phyloP scores from a whole-genome alignment of 352 stramenopile genomes.

The Pythium dissimile region DNA sequence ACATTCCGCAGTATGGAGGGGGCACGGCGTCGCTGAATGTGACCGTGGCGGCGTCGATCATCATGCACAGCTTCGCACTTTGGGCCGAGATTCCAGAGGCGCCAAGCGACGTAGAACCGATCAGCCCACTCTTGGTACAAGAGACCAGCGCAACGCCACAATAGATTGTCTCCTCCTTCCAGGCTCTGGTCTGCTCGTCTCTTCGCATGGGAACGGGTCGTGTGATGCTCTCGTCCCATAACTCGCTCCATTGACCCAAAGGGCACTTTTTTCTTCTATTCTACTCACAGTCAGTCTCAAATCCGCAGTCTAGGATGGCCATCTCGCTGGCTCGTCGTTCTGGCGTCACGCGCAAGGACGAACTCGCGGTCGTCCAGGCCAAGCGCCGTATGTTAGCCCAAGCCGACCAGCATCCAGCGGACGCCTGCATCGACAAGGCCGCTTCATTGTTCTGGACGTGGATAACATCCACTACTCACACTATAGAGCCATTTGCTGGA shows the following conservation, averaged over 20 bases:
- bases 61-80: constrained; percentile 90
- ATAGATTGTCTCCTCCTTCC: too few species aligned
- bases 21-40: constrained; percentile 96
- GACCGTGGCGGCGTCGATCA: constrained; percentile 91
- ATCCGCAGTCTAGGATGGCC: too few species aligned
- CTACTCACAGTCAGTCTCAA: too few species aligned
- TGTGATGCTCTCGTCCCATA: background rate
- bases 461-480: constrained; percentile 2
- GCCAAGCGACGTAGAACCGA: background rate
- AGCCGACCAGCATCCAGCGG: background rate
- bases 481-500: background rate
- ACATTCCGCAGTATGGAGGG: constrained; percentile 93
- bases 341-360: background rate
- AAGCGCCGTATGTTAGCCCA: background rate
- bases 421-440: background rate
- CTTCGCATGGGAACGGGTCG: background rate
- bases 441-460: constrained; percentile 5
- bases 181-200: background rate
- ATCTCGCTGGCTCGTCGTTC: background rate
- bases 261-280: too few species aligned
- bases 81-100: constrained; percentile 49
- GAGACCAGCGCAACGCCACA: too few species aligned
- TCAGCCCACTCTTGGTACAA: too few species aligned
- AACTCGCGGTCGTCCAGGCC: background rate
- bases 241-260: background rate